Evolutionary conservation across 371 early-diverging fungal species (phyloP), one percentile per base, ranked within the genome.

Genomic region (Mycotypha africana): DNA sequence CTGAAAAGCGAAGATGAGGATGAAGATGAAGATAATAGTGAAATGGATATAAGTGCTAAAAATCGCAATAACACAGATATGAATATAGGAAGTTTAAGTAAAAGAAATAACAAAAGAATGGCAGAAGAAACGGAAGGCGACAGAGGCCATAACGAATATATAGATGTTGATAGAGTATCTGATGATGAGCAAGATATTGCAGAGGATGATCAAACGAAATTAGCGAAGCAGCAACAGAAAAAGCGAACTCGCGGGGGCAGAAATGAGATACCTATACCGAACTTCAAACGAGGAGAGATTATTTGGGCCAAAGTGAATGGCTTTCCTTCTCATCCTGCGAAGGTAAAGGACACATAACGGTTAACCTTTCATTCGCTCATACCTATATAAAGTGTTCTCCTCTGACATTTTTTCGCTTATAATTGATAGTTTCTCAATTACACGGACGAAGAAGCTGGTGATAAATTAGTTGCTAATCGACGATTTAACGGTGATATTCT

Each of bases 251-350:
- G 34, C 4, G 14, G 15, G 15, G n/a, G 23, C 2, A 32, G 45
- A 42, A 46, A 53, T 17, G 47, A 38, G 36, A 47, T 47, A 0
- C 53, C 43, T 17, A 24, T 46, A 2, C 46, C 42, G 15, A 33
- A 43, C 30, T 45, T 51, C 20, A 35, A 49, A 11, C 23, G 50
- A 51, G 46, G 52, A 26, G 42, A 57, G 17, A 57, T 74, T 49
- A 63, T 74, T 2, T 74, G 75, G 75, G 75, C 75, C 3, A 57
- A 61, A 19, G 69, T 74, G 0, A 56, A 41, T 28, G 63, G 71
- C 2, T 74, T 64, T 41, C 75, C 75, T 14, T 59, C 67, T 2
- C 75, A 74, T 49, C 75, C 75, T 31, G 75, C 71, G 1, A 60
- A 49, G 53, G 70, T 72, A 62, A 40, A 31, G 23, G 15, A 36